phyloP scores from a whole-genome alignment of 805 yeast species.

The Wilhelminamyces savonicus region DNA sequence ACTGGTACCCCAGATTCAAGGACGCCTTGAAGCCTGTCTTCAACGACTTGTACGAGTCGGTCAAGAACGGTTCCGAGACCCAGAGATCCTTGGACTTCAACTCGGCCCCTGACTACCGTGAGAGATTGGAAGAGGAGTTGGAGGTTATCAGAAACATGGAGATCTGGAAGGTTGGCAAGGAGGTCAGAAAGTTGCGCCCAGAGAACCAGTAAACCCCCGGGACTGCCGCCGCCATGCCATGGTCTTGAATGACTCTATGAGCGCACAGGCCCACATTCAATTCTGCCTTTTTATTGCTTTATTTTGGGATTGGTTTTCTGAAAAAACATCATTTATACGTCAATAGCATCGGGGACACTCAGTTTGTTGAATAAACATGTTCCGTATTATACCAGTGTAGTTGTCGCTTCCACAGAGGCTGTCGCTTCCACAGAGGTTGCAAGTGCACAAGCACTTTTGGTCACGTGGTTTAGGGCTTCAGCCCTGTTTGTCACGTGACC shows the following conservation, averaged over 20 bases:
- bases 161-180: slow-evolving; percentile 99
- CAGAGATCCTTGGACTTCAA: slow-evolving; percentile 97
- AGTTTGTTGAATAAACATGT: slow-evolving; percentile 43
- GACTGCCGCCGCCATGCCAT: slow-evolving; percentile 6
- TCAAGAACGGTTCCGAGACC: slow-evolving; percentile 95
- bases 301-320: slow-evolving; percentile 3
- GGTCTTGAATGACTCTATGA: slow-evolving; percentile 36
- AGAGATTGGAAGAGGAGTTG: slow-evolving; percentile 88
- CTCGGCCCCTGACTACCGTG: slow-evolving; percentile 98
- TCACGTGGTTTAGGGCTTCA: too few relatives aligned
- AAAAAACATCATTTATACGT: slow-evolving; percentile 2
- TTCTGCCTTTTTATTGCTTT: slow-evolving; percentile 6
- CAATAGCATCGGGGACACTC: slow-evolving; percentile 24
- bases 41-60: slow-evolving; percentile 91
- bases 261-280: slow-evolving; percentile 10
- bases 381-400: slow-evolving; percentile 2
- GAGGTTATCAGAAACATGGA: slow-evolving; percentile 93
- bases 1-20: slow-evolving; percentile 99
- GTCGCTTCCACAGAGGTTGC: too few relatives aligned
- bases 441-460: too few relatives aligned
- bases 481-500: too few relatives aligned
- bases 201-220: slow-evolving; percentile 75
- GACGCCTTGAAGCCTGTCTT: slow-evolving; percentile 98
- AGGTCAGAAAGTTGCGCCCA: slow-evolving; percentile 99
- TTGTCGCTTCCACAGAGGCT: too few relatives aligned